Evolutionary conservation across 163 green algal genomes (phyloP), one percentile per base, ranked within the genome.

Genomic region (Prototheca wickerhamii): DNA sequence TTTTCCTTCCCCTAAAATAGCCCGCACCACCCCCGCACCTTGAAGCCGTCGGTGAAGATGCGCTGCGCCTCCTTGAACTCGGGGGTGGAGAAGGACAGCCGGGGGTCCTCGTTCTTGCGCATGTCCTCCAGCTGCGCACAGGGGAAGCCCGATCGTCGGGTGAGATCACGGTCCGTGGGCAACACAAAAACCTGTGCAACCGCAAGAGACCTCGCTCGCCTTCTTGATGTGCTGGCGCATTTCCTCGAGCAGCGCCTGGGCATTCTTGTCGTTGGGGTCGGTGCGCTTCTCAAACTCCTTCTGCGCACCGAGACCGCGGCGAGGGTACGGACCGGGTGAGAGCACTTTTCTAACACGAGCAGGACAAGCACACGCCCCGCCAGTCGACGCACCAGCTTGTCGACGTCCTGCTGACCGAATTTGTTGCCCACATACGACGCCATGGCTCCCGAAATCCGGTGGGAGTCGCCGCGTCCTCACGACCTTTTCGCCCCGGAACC

Each of bases 11-110:
- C 37, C 15, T 44, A 10, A 44, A 15, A 44, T 15, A 58, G n/a
- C 20, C 10, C 15, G 18, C 20, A 43, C 61, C 25, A 31, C 25
- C 3, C 26, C 21, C 72, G 4, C 15, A 87, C 87, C 83, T 96
- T 96, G 78, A 95, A 91, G 46, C 77, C 76, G 15, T 95, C 87
- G 2, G 88, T 95, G 76, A 97, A 97, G 15, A 78, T 76, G 3
- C 89, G 72, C 75, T 95, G 86, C 0, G 90, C 89, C 59, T 95
- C 89, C 70, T 93, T 94, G 79, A 96, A 97, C 74, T 96, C 91
- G 4, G 91, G 90, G 17, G 91, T 97, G 31, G 84, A 91, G 63
- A 97, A 97, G 34, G 77, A 92, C 3, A 97, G 75, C 4, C 91
- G 74, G 0, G 91, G 91, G 70, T 97, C 91, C 67, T 95, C 87